Base-by-base conservation (phyloP, 1,284 basidiomycete species). In the Apiotrichum porosum region DNA sequence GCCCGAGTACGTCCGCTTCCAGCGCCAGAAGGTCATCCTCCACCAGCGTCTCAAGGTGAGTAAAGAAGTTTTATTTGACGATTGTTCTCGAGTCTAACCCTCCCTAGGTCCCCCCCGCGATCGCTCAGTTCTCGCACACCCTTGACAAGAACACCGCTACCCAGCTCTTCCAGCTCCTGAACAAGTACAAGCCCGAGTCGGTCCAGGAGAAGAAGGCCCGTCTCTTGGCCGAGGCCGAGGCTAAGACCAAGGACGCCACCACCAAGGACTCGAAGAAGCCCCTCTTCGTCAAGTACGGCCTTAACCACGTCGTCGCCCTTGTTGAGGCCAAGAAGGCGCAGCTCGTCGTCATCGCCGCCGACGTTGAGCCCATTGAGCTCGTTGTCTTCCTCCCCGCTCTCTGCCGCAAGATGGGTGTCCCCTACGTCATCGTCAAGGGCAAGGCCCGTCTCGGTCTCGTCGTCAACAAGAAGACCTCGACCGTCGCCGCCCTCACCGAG, bases 91-190 rank as follows among this genome's bases (percentile, higher is more conserved):
- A n/a, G n/a, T n/a, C n/a, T n/a, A n/a, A n/a, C n/a, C n/a, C n/a
- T n/a, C n/a, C n/a, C n/a, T n/a, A n/a, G n/a, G 92, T 97, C 31
- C 94, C 94, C 66, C 94, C 94, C 47, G 89, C 94, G 65, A 95
- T 98, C 67, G 89, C 91, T 47, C 94, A 98, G 78, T 97, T 98
- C 82, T 83, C 86, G 49, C 88, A 97, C 80, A 94, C 92, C 39
- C 81, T 98, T 66, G 94, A 98, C 84, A 97, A 97, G 84, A 98
- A 97, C 83, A 97, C 93, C 48, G 94, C 94, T 39, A 94, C 90
- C 49, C 91, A 97, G 76, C 78, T 97, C 56, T 97, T 97, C 86
- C 93, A 94, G 79, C 84, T 98, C 60, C 75, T 97, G 50, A 94
- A 97, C 85, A 97, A 97, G 83, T 86, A 79, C 74, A 73, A 73